Evolutionary conservation across 1,284 basidiomycete species (phyloP), one percentile per base, ranked within the genome.

Genomic region (Omphalotus olearius): DNA sequence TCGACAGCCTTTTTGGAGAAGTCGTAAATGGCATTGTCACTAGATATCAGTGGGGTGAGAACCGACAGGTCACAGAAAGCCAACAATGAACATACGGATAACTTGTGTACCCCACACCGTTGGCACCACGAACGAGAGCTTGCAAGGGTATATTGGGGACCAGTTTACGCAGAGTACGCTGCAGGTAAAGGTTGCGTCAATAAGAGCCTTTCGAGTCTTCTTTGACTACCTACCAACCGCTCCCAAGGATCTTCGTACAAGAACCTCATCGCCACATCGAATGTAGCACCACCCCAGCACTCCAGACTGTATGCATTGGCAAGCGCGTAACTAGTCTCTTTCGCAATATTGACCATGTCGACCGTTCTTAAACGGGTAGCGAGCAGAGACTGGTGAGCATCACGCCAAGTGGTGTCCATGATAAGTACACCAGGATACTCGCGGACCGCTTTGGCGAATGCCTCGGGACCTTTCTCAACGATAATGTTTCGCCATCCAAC

Each of bases 241-340:
- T 98, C 96, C 97, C 97, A 99, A 63, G 97, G 97, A 73, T 99
- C 97, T 71, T 99, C 97, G 70, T 99, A 98, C 66, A 99, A 75
- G 89, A 99, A 99, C 52, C 96, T 88, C 96, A 99, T 98, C 30
- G 97, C 91, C 45, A 99, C 97, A 70, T 99, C 97, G 66, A 99
- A 99, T 4, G 97, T 99, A 44, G 97, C 97, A 59, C 97, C 97
- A 66, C 97, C 97, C 97, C 97, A 99, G 79, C 96, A 98, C 70
- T 99, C 97, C 59, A 99, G 73, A 66, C 91, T 91, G 77, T 94
- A 99, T 17, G 97, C 92, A 65, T 98, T 99, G 47, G 92, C 84
- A 50, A 99, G 79, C 6, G 95, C 96, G 69, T 92, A 88, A 63
- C 88, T 92, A 1, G 97, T 99, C 78, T 98, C 94, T 72, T 93